A percentile compares a stretch with the other conserved stretches of the same genome.
Conservation (phyloP, 768 basidiomycete genomes). For the Tricholomella constricta region DNA sequence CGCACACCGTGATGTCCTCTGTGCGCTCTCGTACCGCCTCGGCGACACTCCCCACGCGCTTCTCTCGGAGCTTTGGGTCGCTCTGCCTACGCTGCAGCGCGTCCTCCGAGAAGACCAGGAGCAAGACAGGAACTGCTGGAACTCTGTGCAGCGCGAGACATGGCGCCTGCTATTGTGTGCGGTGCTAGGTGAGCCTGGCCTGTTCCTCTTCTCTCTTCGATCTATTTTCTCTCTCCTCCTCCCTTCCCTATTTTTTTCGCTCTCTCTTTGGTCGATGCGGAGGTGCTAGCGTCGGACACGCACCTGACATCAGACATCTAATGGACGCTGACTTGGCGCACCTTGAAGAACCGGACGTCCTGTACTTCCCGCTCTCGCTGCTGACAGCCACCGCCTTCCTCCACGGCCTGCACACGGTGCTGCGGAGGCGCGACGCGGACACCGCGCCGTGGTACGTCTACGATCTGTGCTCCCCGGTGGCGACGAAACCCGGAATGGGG, state of each 20-base stretch:
- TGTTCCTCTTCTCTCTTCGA: neutral
- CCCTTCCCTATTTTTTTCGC: neutral
- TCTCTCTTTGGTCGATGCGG: too few relatives aligned
- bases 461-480: constrained; percentile 8
- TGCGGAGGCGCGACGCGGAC: constrained; percentile 38
- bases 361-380: constrained; percentile 52
- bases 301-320: neutral
- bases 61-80: constrained; percentile 59
- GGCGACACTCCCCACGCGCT: constrained; percentile 57
- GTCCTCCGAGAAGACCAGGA: constrained; percentile 25
- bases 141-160: constrained; percentile 40
- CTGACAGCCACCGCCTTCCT: constrained; percentile 56
- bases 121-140: constrained; percentile 33
- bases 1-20: constrained; percentile 58
- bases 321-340: neutral
- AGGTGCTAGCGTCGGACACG: too few relatives aligned
- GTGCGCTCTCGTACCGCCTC: constrained; percentile 46
- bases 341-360: constrained; percentile 50
- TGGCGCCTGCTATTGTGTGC: constrained; percentile 54
- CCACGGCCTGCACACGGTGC: constrained; percentile 41
- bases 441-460: constrained; percentile 31
- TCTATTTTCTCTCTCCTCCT: neutral
- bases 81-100: constrained; percentile 51
- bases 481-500: constrained; percentile 10
- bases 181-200: constrained; percentile 37